phyloP scores from a whole-genome alignment of 2,329 filamentous ascomycete species.

The Malbranchea zuffiana region DNA sequence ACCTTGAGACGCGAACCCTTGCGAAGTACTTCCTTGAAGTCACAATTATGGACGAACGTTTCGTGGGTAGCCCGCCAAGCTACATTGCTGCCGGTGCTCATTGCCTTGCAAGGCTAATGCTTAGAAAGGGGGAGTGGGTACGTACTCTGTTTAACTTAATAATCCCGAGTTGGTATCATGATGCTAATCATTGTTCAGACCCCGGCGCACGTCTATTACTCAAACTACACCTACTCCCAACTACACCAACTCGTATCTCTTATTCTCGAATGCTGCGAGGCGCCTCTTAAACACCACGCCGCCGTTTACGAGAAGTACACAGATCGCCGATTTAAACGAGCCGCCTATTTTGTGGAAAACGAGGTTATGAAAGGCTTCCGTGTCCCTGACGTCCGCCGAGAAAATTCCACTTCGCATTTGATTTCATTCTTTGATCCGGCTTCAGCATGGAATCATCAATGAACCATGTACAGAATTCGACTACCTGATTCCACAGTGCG shows the following conservation, averaged over 20 bases:
- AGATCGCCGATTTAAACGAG: slow-evolving; percentile 76
- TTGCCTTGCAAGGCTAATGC: slow-evolving; percentile 76
- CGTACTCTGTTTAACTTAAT: slow-evolving; percentile 28
- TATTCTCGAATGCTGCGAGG: slow-evolving; percentile 79
- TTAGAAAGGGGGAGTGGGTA: slow-evolving; percentile 91
- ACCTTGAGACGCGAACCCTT: slow-evolving; percentile 84
- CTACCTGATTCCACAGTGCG: no score
- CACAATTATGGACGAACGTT: slow-evolving; percentile 95
- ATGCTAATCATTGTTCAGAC: slow-evolving; percentile 43
- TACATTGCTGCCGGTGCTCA: slow-evolving; percentile 86
- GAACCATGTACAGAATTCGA: no score
- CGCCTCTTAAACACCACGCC: slow-evolving; percentile 67
- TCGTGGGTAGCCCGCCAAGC: slow-evolving; percentile 82
- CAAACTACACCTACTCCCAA: slow-evolving; percentile 81
- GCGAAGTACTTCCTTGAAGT: slow-evolving; percentile 98
- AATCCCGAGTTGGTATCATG: slow-evolving; percentile 13
- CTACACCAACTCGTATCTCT: slow-evolving; percentile 64
- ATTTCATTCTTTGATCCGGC: slow-evolving; percentile 1
- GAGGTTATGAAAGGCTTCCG: slow-evolving; percentile 55
- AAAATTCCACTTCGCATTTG: slow-evolving; percentile 10
- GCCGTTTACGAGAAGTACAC: slow-evolving; percentile 89
- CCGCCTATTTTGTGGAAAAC: slow-evolving; percentile 65
- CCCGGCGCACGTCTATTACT: slow-evolving; percentile 78
- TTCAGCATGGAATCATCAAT: no score
- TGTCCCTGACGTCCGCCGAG: slow-evolving; percentile 31